These are phyloP conservation scores for Populus deltoides DNA, from an alignment of 345 rosid species.

Conservation along the genomic window DNA sequence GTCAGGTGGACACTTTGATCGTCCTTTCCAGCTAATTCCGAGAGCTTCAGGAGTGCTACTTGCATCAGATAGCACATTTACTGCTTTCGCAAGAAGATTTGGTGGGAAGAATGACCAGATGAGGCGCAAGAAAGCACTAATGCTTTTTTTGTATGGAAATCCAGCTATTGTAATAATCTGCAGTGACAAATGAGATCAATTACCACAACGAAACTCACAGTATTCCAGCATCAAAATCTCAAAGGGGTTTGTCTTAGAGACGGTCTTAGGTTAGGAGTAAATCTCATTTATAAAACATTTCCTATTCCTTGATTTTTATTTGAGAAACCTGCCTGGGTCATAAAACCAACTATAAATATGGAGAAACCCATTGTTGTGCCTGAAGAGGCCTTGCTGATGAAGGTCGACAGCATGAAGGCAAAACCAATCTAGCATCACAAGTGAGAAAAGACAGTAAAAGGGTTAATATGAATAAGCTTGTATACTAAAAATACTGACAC, in stretches of 20 bases:
- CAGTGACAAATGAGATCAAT: constrained; percentile 15
- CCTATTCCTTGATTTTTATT: neutral
- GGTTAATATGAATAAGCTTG: neutral
- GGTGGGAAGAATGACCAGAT: constrained; percentile 91
- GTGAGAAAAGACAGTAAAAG: constrained; percentile 8
- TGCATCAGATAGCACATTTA: constrained; percentile 56
- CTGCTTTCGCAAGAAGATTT: constrained; percentile 71
- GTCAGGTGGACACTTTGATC: constrained; percentile 53
- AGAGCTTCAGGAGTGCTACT: constrained; percentile 63
- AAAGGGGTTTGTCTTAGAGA: neutral
- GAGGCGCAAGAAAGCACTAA: constrained; percentile 26
- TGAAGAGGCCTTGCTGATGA: constrained; percentile 75
- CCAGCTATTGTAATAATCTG: constrained; percentile 64
- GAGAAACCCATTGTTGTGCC: constrained; percentile 77
- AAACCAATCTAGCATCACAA: constrained; percentile 58
- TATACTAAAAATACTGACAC: neutral
- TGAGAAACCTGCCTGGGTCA: constrained; percentile 62
- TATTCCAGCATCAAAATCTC: neutral
- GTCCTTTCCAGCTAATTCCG: constrained; percentile 80
- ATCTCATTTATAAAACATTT: neutral
- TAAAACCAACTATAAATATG: constrained; percentile 66
- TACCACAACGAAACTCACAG: constrained; percentile 8
- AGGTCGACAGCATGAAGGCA: constrained; percentile 83
- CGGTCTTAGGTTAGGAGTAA: neutral
- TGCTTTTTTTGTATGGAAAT: constrained; percentile 49